Percentiles rank a stretch among this genome's conserved stretches.
Conservation (phyloP, 2,329 filamentous ascomycete species). For the Colletotrichum sp. region DNA sequence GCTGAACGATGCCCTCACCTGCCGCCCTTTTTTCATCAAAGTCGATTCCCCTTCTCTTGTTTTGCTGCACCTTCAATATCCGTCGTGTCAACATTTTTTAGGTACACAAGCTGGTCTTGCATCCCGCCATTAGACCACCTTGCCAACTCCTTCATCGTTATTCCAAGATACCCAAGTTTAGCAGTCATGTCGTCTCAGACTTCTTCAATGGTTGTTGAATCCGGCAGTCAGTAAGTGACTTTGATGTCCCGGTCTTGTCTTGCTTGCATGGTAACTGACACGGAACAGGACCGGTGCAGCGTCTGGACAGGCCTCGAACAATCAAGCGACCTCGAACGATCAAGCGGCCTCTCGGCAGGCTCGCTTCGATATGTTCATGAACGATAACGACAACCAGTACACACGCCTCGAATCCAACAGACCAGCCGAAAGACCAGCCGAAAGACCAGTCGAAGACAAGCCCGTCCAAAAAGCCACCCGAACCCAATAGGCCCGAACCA, state of each 20-base stretch:
- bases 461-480: neutral
- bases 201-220: neutral
- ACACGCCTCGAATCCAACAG: neutral
- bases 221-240: neutral
- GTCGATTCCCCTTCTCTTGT: neutral
- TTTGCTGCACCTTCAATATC: neutral
- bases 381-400: neutral
- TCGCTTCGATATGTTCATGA: neutral
- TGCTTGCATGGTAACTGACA: neutral
- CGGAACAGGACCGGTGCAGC: neutral
- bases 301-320: neutral
- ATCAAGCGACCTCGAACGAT: neutral
- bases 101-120: neutral
- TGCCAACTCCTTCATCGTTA: neutral
- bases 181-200: neutral
- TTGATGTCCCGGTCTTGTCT: neutral
- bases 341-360: neutral
- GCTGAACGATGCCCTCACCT: neutral
- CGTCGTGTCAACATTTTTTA: neutral
- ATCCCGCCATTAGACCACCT: neutral
- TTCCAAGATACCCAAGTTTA: neutral
- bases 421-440: neutral
- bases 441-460: neutral
- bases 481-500: neutral
- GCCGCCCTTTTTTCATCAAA: neutral